These are phyloP conservation scores for Crucibulum laeve DNA, from an alignment of 768 basidiomycete species.

Conservation along the genomic window DNA sequence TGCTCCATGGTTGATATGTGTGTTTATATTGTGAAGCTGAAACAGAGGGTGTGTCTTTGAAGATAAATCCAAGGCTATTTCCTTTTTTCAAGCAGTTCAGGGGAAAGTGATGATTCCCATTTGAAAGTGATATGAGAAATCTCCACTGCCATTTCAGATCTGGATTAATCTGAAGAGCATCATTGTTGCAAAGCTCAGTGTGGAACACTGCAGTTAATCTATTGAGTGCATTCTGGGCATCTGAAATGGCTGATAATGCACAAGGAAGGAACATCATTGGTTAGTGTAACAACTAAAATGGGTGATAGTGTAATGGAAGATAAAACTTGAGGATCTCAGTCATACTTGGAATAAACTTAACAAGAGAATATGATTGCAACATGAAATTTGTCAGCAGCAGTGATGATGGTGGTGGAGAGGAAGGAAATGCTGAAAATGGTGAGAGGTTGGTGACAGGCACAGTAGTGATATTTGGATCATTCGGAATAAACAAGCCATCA, in stretches of 20 bases:
- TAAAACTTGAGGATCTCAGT: not conserved
- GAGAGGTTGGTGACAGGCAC: too few relatives aligned
- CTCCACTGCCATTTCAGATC: constrained; percentile 35
- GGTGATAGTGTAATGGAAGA: constrained; percentile 1
- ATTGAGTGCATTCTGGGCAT: constrained; percentile 58
- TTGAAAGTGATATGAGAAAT: too few relatives aligned
- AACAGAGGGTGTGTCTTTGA: too few relatives aligned
- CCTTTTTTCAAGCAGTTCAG: too few relatives aligned
- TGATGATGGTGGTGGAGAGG: too few relatives aligned
- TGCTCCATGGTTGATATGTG: too few relatives aligned
- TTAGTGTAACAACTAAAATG: constrained; percentile 55
- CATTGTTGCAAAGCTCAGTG: constrained; percentile 45
- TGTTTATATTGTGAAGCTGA: too few relatives aligned
- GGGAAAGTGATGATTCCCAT: too few relatives aligned
- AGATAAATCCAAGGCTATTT: too few relatives aligned
- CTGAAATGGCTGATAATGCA: constrained; percentile 56
- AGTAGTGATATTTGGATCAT: too few relatives aligned
- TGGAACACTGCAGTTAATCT: constrained; percentile 48
- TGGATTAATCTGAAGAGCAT: constrained; percentile 38
- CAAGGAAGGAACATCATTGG: constrained; percentile 66
- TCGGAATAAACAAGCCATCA: too few relatives aligned
- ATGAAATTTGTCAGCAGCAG: constrained; percentile 49
- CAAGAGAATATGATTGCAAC: constrained; percentile 65
- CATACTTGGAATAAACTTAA: constrained; percentile 54
- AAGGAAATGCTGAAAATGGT: too few relatives aligned